Base-by-base conservation (phyloP, 2,329 filamentous ascomycete genomes). In the Cladophialophora immunda region DNA sequence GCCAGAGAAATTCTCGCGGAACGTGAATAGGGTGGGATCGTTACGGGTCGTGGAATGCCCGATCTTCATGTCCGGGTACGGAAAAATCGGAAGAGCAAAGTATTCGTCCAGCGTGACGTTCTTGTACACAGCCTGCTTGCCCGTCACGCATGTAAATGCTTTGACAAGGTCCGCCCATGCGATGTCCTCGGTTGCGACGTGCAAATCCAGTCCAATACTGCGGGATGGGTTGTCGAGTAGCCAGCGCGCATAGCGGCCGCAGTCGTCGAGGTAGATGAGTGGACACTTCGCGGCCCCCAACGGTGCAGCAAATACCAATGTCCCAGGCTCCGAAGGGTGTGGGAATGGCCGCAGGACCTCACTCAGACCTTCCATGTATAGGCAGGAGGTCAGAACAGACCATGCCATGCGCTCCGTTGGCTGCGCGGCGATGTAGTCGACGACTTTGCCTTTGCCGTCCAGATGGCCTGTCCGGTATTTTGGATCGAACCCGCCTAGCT, bases 1-100 rank as follows among this genome's bases (percentile, higher is more conserved):
- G 0, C 78, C 83, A 0, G 79, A 80, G 68, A 86, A 86, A 68
- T 86, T 86, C 53, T 82, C 71, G 32, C 74, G 73, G 1, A 81
- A 58, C 0, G 71, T 83, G 76, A 81, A 73, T 76, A 82, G 73
- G 5, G 75, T 71, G 2, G 77, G 73, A 19, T 75, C 69, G 68
- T 81, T 80, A 7, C 64, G 30, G 11, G 6, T 19, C 22, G 59
- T 30, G 27, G 57, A 32, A 29, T 41, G 63, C 47, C 63, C 63
- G 50, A 47, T 62, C 27, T 29, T 38, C 27, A 27, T 47, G 27
- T 61, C 45, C 8, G 63, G 63, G 29, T 61, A 66, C 6, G 58
- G 56, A n/a, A 53, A 62, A 19, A 32, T 62, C 19, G 60, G 60
- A 45, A 66, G 58, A 1, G 45, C 6, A 19, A 62, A 62, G 45